Conservation (phyloP, 805 yeast genomes). For the Vanderwaltozyma polyspora region DNA sequence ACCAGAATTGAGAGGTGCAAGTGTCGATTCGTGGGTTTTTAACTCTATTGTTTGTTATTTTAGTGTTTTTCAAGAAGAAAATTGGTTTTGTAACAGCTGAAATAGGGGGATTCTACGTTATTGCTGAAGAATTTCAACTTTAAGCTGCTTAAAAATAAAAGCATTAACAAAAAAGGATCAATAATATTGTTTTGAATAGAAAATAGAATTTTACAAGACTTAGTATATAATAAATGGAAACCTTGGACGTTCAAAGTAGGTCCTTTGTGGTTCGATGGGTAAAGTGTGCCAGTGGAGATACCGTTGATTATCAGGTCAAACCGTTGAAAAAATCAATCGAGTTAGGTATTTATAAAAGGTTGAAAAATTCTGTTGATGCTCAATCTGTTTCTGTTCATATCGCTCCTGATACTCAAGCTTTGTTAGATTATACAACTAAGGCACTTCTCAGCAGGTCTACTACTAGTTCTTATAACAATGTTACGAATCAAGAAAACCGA, state of each 20-base stretch:
- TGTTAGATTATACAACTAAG: constrained; percentile 18
- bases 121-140: too few species aligned
- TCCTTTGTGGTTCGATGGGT: constrained; percentile 90
- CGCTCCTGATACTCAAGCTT: constrained; percentile 22
- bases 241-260: constrained; percentile 80
- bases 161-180: too few species aligned
- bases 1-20: too few species aligned
- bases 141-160: too few species aligned
- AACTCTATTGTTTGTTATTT: neutral
- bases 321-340: constrained; percentile 59
- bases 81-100: neutral
- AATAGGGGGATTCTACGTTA: neutral
- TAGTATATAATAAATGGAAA: constrained; percentile 51
- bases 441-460: constrained; percentile 13
- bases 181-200: too few species aligned
- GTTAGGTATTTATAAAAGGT: constrained; percentile 27
- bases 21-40: too few species aligned
- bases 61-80: neutral
- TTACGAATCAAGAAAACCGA: neutral
- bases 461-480: constrained; percentile 2
- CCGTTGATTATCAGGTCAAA: constrained; percentile 68
- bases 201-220: too few species aligned
- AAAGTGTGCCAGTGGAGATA: constrained; percentile 53
- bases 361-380: constrained; percentile 15
- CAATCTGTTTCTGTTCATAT: constrained; percentile 18